Evolutionary conservation across 352 stramenopile genomes (phyloP), one percentile per base, ranked within the genome.

Genomic region (Thalassiosira livingstoniorum): DNA sequence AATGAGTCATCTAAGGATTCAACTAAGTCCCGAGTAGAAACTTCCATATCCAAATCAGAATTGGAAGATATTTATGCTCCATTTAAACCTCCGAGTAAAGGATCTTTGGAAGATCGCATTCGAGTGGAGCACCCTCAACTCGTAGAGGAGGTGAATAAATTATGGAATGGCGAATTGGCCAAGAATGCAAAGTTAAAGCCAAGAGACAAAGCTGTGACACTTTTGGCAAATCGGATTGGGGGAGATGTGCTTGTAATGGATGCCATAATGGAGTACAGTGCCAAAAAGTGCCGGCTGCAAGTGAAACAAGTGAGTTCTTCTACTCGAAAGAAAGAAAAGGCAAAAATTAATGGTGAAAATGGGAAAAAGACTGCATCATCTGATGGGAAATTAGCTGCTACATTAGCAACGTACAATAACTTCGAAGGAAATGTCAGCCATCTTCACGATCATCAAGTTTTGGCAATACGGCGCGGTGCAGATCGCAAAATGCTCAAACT

Each of bases 61-160:
- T 68, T 91, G 29, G 82, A 89, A 55, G 86, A 90, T 79, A 77
- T 85, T 4, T 91, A 91, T 64, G 64, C 80, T 55, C 85, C 85
- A 15, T 90, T 82, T 53, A 89, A 90, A 71, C 86, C 86, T 57
- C 82, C 82, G 7, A 53, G 63, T 2, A 89, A 89, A 47, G 86
- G 86, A 54, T 84, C 72, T 29, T 73, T 91, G 25, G 43, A 80
- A 32, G 78, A 91, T 73, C 74, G 82, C 25, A 87, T 91, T 64
- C 27, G 64, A 54, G 67, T 58, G 35, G 65, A 91, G 27, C 71
- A 86, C 76, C 86, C 86, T 4, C 25, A 87, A 47, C 68, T 91
- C 25, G 58, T 85, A 11, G 23, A 42, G 13, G 29, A 63, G 11
- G 42, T 89, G 23, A 82, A 91, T 45, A 51, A 68, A 15, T 61